Evolutionary conservation across 2,329 filamentous ascomycete genomes (phyloP).

Genomic region (Colletotrichum siamense): DNA sequence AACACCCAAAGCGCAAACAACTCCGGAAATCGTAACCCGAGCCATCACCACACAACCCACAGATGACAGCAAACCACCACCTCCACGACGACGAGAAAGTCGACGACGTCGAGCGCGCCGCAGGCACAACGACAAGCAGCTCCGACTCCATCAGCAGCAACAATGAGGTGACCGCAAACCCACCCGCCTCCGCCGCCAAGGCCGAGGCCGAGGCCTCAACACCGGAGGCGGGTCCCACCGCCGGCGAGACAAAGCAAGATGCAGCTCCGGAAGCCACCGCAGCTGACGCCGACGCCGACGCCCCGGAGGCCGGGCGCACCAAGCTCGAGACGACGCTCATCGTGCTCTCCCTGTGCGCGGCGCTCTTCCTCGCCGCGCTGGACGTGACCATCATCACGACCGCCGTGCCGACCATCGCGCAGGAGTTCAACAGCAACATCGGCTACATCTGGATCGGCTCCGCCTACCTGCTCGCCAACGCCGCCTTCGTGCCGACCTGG

Average conservation of each 20-base stretch:
- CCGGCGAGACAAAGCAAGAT: background rate
- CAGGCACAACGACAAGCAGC: background rate
- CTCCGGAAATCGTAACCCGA: background rate
- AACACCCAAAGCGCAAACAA: background rate
- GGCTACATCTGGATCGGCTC: constrained; percentile 82
- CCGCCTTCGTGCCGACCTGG: constrained; percentile 74
- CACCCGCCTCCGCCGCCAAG: background rate
- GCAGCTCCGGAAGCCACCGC: background rate
- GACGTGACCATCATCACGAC: constrained; percentile 66
- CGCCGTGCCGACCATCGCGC: constrained; percentile 64
- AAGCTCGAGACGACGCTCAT: constrained; percentile 36
- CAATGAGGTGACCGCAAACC: background rate
- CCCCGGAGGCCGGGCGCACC: constrained; percentile 40
- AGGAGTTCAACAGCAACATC: constrained; percentile 63
- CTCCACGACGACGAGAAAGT: constrained; percentile 18
- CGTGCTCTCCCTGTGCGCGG: constrained; percentile 22
- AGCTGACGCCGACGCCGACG: background rate
- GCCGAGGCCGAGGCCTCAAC: background rate
- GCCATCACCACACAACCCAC: background rate
- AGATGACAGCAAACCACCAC: constrained; percentile 1
- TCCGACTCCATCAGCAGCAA: constrained; percentile 6
- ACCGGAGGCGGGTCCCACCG: background rate
- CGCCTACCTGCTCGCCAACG: constrained; percentile 73
- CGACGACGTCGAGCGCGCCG: constrained; percentile 12
- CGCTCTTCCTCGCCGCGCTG: constrained; percentile 50